Conservation (phyloP, 768 basidiomycete species). For the Phallus indusiatus region DNA sequence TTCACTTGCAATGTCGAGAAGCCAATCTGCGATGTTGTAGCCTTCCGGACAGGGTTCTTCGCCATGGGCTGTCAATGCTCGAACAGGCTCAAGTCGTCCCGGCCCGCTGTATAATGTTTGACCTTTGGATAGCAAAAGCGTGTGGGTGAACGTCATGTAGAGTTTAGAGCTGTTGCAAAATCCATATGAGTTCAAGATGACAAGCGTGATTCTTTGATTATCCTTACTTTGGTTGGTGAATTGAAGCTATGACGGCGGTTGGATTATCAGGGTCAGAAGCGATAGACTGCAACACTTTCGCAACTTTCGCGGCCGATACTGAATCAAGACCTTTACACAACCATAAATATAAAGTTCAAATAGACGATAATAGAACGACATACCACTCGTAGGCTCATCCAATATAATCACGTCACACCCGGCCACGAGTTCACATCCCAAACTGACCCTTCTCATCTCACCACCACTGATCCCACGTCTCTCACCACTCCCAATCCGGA, state of each 20-base stretch:
- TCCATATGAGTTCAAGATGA: neutral
- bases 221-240: constrained; percentile 74
- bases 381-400: constrained; percentile 74
- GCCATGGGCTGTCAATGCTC: constrained; percentile 48
- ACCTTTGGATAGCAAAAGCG: constrained; percentile 71
- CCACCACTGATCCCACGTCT: constrained; percentile 84
- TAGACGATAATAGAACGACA: constrained; percentile 5
- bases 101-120: constrained; percentile 70
- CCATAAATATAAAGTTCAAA: neutral
- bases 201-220: constrained; percentile 1
- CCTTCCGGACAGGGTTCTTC: constrained; percentile 52
- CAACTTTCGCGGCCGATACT: constrained; percentile 73
- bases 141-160: constrained; percentile 77
- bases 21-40: constrained; percentile 89
- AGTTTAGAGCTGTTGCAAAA: constrained; percentile 53
- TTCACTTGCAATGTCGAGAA: constrained; percentile 78
- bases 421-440: constrained; percentile 82
- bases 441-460: constrained; percentile 83
- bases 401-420: constrained; percentile 77
- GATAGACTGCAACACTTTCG: constrained; percentile 67
- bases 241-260: constrained; percentile 76
- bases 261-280: constrained; percentile 59
- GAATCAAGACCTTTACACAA: constrained; percentile 63
- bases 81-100: constrained; percentile 60
- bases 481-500: constrained; percentile 65